phyloP scores from a whole-genome alignment of 116 monocot genomes.

The Phalaenopsis hybrid region DNA sequence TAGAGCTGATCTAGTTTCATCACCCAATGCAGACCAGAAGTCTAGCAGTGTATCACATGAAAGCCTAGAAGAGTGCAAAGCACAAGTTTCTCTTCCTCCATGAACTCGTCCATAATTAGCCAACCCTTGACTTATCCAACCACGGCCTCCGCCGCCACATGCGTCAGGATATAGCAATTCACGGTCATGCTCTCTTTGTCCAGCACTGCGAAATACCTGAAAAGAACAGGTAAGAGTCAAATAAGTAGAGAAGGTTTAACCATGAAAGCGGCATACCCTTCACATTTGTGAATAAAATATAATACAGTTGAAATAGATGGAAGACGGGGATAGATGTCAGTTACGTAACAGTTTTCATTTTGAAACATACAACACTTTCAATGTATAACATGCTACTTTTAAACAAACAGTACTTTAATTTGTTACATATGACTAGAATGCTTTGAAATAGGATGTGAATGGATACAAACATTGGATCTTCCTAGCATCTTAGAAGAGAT shows the following conservation, averaged over 20 bases:
- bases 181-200: slow-evolving; percentile 77
- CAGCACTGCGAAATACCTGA: slow-evolving; percentile 87
- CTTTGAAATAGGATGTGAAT: slow-evolving; percentile 1
- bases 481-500: background rate
- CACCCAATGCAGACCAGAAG: slow-evolving; percentile 80
- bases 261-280: background rate
- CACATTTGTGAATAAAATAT: background rate
- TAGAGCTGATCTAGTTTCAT: slow-evolving; percentile 69
- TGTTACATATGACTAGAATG: background rate
- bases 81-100: slow-evolving; percentile 87
- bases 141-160: slow-evolving; percentile 90
- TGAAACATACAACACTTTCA: background rate
- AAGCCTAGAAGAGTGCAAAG: slow-evolving; percentile 87
- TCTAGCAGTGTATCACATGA: slow-evolving; percentile 83
- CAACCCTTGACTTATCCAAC: slow-evolving; percentile 96
- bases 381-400: background rate
- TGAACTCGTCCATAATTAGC: slow-evolving; percentile 71
- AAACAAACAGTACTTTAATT: background rate
- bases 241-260: background rate
- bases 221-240: slow-evolving; percentile 6
- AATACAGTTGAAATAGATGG: background rate
- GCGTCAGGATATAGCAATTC: slow-evolving; percentile 97
- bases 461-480: background rate
- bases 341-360: background rate
- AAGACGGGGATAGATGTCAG: background rate